Base-by-base conservation (phyloP, 345 rosid genomes). In the Lepidium didymum region DNA sequence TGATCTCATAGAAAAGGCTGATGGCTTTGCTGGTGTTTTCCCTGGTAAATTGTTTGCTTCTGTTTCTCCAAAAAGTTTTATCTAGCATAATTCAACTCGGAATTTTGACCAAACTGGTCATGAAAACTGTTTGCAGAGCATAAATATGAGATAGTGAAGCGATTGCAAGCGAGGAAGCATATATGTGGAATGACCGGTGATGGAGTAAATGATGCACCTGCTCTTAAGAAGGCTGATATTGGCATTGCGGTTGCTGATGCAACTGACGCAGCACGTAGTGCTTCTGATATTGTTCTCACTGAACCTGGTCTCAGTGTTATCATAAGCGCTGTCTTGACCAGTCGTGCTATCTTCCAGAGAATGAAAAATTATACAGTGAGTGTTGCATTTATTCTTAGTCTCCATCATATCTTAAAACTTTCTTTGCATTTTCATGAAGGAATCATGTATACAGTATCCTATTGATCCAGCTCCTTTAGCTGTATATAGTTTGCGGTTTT, bases 231-330 rank as follows among this genome's bases (percentile, higher is more conserved):
- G 74, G 97, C 97, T 68, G 97, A 94, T 76, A 94, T 94, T 70
- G 99, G 99, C 45, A 94, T 94, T 69, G 99, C 99, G 42, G 99
- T 94, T 43, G 99, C 99, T 53, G 99, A 94, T 85, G 99, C 99
- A 54, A 94, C 96, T 80, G 99, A 94, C 16, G 99, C 99, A 16
- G 96, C 99, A 35, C 90, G 96, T 45, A 87, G 97, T 77, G 99
- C 99, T 79, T 94, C 97, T 13, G 99, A 94, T 62, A 94, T 91
- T 33, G 99, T 94, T 63, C 87, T 94, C 6, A 87, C 99, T 12
- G 99, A 94, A 73, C 97, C 97, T 57, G 99, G 99, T 41, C 96
- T 94, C 46, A 94, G 97, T 70, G 99, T 94, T 63, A 94, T 94
- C 80, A 94, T 94, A 68, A 94, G 97, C 56, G 96, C 99, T 72